Conservation (phyloP, 768 basidiomycete genomes). For the Suillus ampliporus region DNA sequence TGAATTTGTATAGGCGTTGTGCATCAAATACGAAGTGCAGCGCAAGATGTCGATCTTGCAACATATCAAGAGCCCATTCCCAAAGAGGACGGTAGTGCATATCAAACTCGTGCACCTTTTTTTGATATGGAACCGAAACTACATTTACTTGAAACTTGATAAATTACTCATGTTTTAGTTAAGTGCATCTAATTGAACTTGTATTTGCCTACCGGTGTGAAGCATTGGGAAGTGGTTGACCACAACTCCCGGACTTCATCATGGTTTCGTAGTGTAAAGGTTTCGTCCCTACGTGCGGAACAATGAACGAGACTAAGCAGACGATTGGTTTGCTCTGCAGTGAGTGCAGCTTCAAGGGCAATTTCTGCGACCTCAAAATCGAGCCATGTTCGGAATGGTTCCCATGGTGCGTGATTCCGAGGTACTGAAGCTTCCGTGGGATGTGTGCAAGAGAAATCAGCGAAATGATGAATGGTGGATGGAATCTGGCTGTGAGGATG, state of each 20-base stretch:
- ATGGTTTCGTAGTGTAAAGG: constrained; percentile 25
- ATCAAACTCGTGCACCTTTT: constrained; percentile 20
- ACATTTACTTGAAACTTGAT: constrained; percentile 22
- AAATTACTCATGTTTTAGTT: not conserved
- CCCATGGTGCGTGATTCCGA: constrained; percentile 32
- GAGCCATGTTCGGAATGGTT: constrained; percentile 30
- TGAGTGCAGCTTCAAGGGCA: constrained; percentile 26
- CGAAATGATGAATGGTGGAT: constrained; percentile 18
- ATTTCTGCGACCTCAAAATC: constrained; percentile 40
- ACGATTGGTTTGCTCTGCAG: constrained; percentile 18
- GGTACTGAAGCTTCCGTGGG: not conserved
- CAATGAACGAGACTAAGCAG: constrained; percentile 26
- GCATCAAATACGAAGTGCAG: constrained; percentile 41
- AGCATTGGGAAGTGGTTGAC: constrained; percentile 11
- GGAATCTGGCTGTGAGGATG: constrained; percentile 25
- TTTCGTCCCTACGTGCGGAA: constrained; percentile 2
- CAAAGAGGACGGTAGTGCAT: constrained; percentile 29
- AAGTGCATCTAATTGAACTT: not conserved
- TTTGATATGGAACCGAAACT: constrained; percentile 24
- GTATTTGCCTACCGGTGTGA: constrained; percentile 18
- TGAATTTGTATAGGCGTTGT: constrained; percentile 30
- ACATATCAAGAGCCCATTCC: constrained; percentile 35
- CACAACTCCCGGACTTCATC: constrained; percentile 27
- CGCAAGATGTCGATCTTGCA: constrained; percentile 31
- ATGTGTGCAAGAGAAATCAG: constrained; percentile 16